Evolutionary conservation across 169 alveolate genomes (phyloP), one percentile per base, ranked within the genome.

Genomic region (Amoebophrya sp.): DNA sequence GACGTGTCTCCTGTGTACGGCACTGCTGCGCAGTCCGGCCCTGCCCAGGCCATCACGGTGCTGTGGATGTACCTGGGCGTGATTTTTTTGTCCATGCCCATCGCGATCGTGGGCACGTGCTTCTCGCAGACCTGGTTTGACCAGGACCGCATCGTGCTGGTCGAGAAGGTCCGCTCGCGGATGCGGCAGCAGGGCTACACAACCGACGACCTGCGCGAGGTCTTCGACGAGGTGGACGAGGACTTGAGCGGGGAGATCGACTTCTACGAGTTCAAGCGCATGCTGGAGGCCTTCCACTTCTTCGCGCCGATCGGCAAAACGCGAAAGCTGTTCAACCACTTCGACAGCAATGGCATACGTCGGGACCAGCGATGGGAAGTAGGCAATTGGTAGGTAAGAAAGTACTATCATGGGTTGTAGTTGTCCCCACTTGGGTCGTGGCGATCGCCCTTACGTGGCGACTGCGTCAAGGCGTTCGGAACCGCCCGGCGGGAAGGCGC

Each of bases 141-240:
- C 78, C 78, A 58, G 34, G 78, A 58, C 34, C 4, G 78, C 4
- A 58, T 58, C 26, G 78, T 58, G 39, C 23, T 58, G 23, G 78
- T 58, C 34, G 78, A 58, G 34, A 58, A 58, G 78, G 78, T 58
- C 38, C 78, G 78, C 7, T 23, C 38, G 26, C 4, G 78, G 23
- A 58, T 58, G 78, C 78, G 78, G 34, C 78, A 58, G 78, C 78
- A 58, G 78, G 78, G 78, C 29, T 58, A 58, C 78, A 58, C 78
- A 16, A 58, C 78, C 34, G 78, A 58, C 78, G 78, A 58, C 78
- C 23, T 58, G 78, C 78, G 78, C 34, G 78, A 58, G 78, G 78
- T 58, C 23, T 58, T 58, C 23, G 78, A 58, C 34, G 78, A 58
- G 34, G 78, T 58, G 78, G 78, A 58, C 23, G 78, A 58, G 78